Percentiles rank a stretch among this genome's conserved stretches.
Evolutionary conservation across 345 rosid genomes (phyloP).

Genomic region (Brassica napus): DNA sequence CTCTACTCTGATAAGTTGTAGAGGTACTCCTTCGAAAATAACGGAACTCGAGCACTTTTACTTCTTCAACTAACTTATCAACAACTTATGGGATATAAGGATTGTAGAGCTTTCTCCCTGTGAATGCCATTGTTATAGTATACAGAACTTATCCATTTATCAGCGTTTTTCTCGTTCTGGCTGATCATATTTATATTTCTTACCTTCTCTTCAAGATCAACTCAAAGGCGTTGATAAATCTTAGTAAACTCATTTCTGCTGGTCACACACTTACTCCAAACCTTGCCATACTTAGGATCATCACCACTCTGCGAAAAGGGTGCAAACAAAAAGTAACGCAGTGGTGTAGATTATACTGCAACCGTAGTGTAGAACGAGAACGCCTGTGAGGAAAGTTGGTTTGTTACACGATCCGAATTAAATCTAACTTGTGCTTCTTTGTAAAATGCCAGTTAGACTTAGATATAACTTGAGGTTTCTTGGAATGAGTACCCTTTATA

Average conservation of each 20-base stretch:
- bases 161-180: neutral
- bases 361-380: neutral
- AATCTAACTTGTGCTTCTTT: neutral
- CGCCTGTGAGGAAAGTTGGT: neutral
- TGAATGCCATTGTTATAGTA: neutral
- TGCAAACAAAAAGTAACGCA: neutral
- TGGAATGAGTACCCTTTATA: neutral
- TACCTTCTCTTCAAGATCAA: neutral
- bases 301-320: neutral
- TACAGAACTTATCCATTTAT: too few species aligned
- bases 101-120: neutral
- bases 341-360: neutral
- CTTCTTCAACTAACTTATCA: neutral
- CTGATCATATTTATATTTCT: neutral
- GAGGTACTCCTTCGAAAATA: slow-evolving; percentile 44
- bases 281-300: neutral
- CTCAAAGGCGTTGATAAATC: neutral
- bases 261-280: neutral
- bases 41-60: neutral
- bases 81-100: neutral
- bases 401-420: neutral
- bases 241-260: neutral
- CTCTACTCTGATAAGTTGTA: slow-evolving; percentile 55
- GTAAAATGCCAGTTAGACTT: neutral
- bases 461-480: neutral